These are phyloP conservation scores for Colletotrichum musae DNA, from an alignment of 2,329 filamentous ascomycete genomes.

Conservation along the genomic window DNA sequence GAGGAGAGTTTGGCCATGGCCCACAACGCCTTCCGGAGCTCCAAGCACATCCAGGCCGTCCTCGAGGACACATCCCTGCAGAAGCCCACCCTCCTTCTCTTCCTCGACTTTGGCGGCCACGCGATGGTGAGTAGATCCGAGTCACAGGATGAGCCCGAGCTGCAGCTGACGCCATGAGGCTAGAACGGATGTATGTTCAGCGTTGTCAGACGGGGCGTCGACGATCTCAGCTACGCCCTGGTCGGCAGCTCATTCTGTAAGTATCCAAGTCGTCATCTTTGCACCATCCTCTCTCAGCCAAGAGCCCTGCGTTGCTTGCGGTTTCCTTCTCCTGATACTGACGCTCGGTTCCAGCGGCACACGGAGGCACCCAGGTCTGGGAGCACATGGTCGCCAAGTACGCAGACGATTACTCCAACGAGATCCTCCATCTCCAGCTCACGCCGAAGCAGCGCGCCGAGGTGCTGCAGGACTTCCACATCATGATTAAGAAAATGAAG, in stretches of 20 bases:
- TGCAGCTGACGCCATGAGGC: neutral
- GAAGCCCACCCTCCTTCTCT: neutral
- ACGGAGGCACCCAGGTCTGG: neutral
- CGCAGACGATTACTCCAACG: neutral
- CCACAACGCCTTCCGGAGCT: neutral
- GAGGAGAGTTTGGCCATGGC: constrained; percentile 1
- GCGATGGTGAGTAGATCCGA: neutral
- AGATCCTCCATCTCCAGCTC: neutral
- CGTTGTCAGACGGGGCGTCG: neutral
- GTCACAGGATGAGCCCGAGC: neutral
- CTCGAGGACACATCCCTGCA: neutral
- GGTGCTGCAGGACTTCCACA: neutral
- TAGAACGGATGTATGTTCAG: constrained; percentile 9
- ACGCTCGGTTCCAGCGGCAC: neutral
- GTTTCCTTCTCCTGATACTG: neutral
- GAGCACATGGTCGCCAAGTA: neutral
- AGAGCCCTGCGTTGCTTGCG: no score
- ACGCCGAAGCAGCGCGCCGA: neutral
- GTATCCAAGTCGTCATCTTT: neutral
- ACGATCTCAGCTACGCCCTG: neutral
- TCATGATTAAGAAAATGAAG: neutral
- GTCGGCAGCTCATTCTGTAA: constrained; percentile 1
- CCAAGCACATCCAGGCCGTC: neutral
- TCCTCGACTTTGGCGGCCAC: constrained; percentile 5
- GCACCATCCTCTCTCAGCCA: neutral